phyloP scores from a whole-genome alignment of 768 basidiomycete species.

The Mycena maculata region DNA sequence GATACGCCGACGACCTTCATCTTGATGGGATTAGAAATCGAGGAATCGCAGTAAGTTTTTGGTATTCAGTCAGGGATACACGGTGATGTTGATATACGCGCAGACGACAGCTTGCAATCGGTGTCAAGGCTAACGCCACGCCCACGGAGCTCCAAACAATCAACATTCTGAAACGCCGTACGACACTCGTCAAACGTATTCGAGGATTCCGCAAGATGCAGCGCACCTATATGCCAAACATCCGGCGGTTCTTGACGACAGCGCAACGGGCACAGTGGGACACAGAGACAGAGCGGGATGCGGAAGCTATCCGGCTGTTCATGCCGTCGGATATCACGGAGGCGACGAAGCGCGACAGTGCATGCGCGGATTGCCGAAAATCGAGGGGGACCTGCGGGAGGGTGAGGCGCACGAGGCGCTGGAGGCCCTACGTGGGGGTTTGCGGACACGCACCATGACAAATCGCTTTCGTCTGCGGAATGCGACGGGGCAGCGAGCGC shows the following conservation, averaged over 20 bases:
- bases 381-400: not conserved
- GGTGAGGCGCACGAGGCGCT: not conserved
- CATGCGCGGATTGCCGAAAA: not conserved
- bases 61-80: not conserved
- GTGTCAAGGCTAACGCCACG: not conserved
- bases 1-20: not conserved
- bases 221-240: not conserved
- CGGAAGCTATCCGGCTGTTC: not conserved
- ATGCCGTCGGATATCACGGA: not conserved
- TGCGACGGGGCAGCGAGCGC: not conserved
- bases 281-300: not conserved
- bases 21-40: not conserved
- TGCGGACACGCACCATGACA: not conserved
- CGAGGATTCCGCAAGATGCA: not conserved
- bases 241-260: not conserved
- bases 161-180: not conserved
- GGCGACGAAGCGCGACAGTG: not conserved
- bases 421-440: not conserved
- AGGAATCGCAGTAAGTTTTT: not conserved
- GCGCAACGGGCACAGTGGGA: not conserved
- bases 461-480: not conserved
- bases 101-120: not conserved
- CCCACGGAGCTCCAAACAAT: not conserved
- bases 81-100: not conserved
- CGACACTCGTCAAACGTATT: not conserved